Evolutionary conservation across 352 stramenopile species (phyloP).

Genomic region (Pythium plurisporium): DNA sequence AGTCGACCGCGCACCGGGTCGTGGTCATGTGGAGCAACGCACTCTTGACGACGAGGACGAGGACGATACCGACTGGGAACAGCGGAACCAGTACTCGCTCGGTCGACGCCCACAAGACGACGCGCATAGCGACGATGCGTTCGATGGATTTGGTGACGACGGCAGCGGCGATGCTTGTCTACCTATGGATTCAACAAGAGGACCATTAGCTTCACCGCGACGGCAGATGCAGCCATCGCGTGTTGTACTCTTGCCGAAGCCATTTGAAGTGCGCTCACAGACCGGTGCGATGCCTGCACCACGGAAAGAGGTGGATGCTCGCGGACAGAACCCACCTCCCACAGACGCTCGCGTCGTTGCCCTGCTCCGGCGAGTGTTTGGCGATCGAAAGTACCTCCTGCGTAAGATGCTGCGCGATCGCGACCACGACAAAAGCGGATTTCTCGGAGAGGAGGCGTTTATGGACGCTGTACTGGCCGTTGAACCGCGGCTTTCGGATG

Average conservation of each 20-base stretch:
- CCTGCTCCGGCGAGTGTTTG: constrained; percentile 55
- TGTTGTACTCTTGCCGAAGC: background rate
- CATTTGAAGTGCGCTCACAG: background rate
- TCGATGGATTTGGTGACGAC: background rate
- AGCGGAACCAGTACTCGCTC: constrained; percentile 3
- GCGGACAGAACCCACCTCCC: too few species aligned
- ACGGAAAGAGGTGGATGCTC: background rate
- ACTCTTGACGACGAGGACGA: constrained; percentile 4
- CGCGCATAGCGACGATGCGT: background rate
- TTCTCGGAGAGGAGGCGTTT: constrained; percentile 66
- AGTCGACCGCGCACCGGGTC: too few species aligned
- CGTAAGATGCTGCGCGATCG: constrained; percentile 57
- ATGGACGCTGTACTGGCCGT: constrained; percentile 65
- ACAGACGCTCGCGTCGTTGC: constrained; percentile 31
- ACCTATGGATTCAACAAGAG: background rate
- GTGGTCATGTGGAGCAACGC: too few species aligned
- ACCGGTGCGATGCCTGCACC: background rate
- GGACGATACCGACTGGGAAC: background rate
- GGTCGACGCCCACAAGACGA: background rate
- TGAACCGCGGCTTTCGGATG: constrained; percentile 54
- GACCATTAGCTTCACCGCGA: background rate
- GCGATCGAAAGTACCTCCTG: constrained; percentile 59
- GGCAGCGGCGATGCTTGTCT: background rate
- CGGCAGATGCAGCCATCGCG: background rate
- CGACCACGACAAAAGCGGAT: constrained; percentile 50